A percentile compares a stretch with the other conserved stretches of the same genome.
phyloP scores from a whole-genome alignment of 2,329 filamentous ascomycete species.

The Penicillium vulpinum region DNA sequence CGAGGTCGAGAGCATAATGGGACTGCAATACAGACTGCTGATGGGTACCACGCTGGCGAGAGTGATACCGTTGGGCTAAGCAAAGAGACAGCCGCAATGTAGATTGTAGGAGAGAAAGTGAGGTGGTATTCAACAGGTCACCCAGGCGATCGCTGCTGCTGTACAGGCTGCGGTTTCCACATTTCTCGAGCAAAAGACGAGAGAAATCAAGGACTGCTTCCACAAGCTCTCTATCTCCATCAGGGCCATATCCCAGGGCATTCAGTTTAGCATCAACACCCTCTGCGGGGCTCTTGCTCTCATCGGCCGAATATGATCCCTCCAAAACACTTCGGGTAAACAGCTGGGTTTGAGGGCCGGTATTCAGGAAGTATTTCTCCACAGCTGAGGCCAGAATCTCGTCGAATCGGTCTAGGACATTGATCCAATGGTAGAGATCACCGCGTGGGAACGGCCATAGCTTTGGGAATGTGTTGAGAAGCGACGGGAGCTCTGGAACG shows the following conservation, averaged over 20 bases:
- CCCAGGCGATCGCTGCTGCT: slow-evolving; percentile 89
- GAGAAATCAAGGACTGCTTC: slow-evolving; percentile 83
- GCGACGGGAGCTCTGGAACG: slow-evolving; percentile 72
- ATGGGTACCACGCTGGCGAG: slow-evolving; percentile 74
- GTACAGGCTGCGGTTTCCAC: slow-evolving; percentile 94
- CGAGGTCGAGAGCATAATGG: slow-evolving; percentile 73
- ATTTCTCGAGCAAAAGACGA: slow-evolving; percentile 84
- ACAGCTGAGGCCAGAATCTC: slow-evolving; percentile 80
- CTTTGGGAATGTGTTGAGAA: slow-evolving; percentile 77
- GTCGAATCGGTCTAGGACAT: slow-evolving; percentile 90
- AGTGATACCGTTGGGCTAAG: slow-evolving; percentile 88
- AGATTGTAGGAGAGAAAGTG: slow-evolving; percentile 72
- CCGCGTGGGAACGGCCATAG: slow-evolving; percentile 95
- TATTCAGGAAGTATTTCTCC: slow-evolving; percentile 73
- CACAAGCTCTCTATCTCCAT: slow-evolving; percentile 79
- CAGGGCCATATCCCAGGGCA: slow-evolving; percentile 64
- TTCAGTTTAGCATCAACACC: slow-evolving; percentile 56
- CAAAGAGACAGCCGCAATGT: slow-evolving; percentile 80
- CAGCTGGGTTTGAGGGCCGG: slow-evolving; percentile 75
- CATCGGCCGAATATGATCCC: slow-evolving; percentile 59
- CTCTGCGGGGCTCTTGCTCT: slow-evolving; percentile 55
- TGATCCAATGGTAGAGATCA: slow-evolving; percentile 98
- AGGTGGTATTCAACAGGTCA: slow-evolving; percentile 84
- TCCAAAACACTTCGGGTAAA: slow-evolving; percentile 56
- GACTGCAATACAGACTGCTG: slow-evolving; percentile 74